A percentile compares a stretch with the other conserved stretches of the same genome.
Conservation (phyloP, 1,139 yeast species). For the Fermentozyma sake region DNA sequence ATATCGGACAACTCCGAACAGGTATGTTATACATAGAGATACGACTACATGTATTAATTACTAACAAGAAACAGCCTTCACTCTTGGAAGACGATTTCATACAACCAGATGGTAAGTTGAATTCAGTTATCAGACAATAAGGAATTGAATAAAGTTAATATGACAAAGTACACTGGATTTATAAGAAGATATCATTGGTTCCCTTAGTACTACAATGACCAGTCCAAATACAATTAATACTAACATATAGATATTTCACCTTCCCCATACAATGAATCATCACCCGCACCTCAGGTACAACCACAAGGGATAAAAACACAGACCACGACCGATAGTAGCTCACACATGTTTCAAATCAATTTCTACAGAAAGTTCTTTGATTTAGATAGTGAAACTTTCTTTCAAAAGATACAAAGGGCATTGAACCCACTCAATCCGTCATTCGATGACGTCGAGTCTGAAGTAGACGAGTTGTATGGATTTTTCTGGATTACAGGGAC, state of each 20-base stretch:
- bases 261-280: constrained; percentile 3
- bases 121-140: no score
- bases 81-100: constrained; percentile 12
- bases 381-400: constrained; percentile 58
- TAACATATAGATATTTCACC: constrained; percentile 2
- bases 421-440: constrained; percentile 40
- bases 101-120: constrained; percentile 16
- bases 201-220: no score
- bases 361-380: constrained; percentile 61
- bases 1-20: no score
- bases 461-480: constrained; percentile 66
- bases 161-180: no score
- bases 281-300: constrained; percentile 6
- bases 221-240: constrained; percentile 9
- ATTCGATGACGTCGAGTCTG: constrained; percentile 21
- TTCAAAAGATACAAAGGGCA: constrained; percentile 38
- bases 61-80: constrained; percentile 5
- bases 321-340: constrained; percentile 14
- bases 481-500: constrained; percentile 85
- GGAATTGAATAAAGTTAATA: no score
- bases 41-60: background rate
- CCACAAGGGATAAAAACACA: constrained; percentile 19
- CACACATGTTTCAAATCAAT: constrained; percentile 51
- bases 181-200: no score
- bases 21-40: no score